These are phyloP conservation scores for Echinochloa phyllopogon DNA, from an alignment of 176 grass and related monocot species.

Conservation along the genomic window DNA sequence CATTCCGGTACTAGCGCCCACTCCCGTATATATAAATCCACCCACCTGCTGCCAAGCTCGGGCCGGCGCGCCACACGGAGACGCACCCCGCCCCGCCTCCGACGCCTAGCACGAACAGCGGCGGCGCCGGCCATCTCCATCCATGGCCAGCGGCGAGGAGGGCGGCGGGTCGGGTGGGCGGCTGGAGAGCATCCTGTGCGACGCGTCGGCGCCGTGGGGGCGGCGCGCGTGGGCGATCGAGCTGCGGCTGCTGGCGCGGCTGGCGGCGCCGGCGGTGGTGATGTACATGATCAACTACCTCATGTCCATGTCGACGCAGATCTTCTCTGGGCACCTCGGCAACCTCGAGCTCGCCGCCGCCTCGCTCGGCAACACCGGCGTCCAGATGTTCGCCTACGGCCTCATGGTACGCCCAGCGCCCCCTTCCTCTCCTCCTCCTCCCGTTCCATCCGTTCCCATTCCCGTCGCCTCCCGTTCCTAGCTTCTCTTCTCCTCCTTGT, in stretches of 20 bases:
- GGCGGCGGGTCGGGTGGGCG: conserved; percentile 19
- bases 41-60: too few species aligned
- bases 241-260: conserved; percentile 26
- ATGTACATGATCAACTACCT: conserved; percentile 76
- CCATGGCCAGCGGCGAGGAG: background rate
- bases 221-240: conserved; percentile 41
- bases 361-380: conserved; percentile 72
- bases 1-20: too few species aligned
- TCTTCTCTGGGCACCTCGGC: conserved; percentile 72
- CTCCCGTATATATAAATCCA: too few species aligned
- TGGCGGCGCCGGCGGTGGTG: conserved; percentile 58
- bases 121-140: too few species aligned
- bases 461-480: too few species aligned
- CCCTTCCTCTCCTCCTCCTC: too few species aligned
- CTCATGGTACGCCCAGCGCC: conserved; percentile 53
- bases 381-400: conserved; percentile 85
- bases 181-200: conserved; percentile 59
- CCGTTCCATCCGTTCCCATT: too few species aligned
- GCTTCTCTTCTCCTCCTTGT: too few species aligned
- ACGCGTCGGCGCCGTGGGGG: background rate
- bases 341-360: conserved; percentile 78
- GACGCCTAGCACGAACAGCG: too few species aligned
- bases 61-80: too few species aligned
- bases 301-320: conserved; percentile 76
- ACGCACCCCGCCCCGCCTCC: too few species aligned